Evolutionary conservation across 768 basidiomycete genomes (phyloP).

Genomic region (Heimioporus sp.): DNA sequence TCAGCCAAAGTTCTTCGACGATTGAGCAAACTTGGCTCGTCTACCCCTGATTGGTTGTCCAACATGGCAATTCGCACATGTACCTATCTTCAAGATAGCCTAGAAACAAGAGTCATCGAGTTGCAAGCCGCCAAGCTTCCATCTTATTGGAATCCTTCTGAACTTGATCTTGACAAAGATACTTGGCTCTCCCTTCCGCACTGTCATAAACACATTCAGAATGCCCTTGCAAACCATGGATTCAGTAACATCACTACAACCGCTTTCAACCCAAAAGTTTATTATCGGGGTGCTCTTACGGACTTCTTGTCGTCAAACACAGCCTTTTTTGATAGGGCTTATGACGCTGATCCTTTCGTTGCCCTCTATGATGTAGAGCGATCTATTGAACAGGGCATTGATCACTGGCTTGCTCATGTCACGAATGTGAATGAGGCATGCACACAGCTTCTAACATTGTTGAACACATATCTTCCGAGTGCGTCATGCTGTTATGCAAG

Average conservation of each 20-base stretch:
- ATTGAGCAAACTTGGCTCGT: slow-evolving; percentile 9
- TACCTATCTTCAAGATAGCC: slow-evolving; percentile 1
- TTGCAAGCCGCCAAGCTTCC: slow-evolving; percentile 12
- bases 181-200: slow-evolving; percentile 31
- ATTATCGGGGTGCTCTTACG: not conserved
- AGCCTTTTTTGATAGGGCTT: slow-evolving; percentile 1
- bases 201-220: slow-evolving; percentile 27
- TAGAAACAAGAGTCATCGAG: slow-evolving; percentile 1
- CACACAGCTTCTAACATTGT: slow-evolving; percentile 13
- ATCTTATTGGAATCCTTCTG: slow-evolving; percentile 22
- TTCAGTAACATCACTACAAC: no score
- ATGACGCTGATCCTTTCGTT: slow-evolving; percentile 4
- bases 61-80: slow-evolving; percentile 36
- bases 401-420: slow-evolving; percentile 28
- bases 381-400: slow-evolving; percentile 26
- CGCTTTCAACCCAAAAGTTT: not conserved
- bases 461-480: slow-evolving; percentile 16
- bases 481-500: no score
- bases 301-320: slow-evolving; percentile 5
- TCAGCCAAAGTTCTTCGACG: slow-evolving; percentile 18
- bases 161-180: slow-evolving; percentile 27
- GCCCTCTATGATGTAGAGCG: slow-evolving; percentile 35
- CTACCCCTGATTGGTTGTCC: slow-evolving; percentile 32
- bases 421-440: slow-evolving; percentile 1
- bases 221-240: slow-evolving; percentile 9